These are phyloP conservation scores for Porogramme epimiltina DNA, from an alignment of 1,284 basidiomycete species.

Conservation along the genomic window DNA sequence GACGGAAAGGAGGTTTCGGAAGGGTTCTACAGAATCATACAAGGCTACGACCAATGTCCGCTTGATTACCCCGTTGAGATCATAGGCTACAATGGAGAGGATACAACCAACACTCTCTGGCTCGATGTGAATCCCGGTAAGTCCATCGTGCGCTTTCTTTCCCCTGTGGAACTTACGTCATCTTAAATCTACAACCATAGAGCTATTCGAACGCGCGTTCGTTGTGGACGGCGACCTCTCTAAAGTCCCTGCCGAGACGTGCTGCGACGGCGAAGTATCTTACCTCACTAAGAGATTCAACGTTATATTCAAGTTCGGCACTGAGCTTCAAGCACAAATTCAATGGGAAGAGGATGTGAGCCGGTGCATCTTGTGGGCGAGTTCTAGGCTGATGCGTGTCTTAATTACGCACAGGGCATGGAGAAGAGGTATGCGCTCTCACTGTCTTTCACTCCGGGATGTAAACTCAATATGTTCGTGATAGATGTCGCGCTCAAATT, in stretches of 20 bases:
- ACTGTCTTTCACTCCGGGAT: no score
- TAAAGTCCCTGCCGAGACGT: constrained; percentile 16
- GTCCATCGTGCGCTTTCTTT: no score
- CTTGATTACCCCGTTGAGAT: constrained; percentile 34
- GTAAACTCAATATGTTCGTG: no score
- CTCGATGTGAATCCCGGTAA: no score
- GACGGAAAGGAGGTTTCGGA: no score
- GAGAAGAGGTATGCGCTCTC: not conserved
- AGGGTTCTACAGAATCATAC: no score
- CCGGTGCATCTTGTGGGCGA: not conserved
- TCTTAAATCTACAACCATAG: no score
- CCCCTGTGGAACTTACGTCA: no score
- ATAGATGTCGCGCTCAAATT: no score
- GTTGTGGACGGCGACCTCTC: constrained; percentile 42
- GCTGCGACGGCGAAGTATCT: constrained; percentile 7
- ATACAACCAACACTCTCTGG: constrained; percentile 40
- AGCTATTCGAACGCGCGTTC: constrained; percentile 43
- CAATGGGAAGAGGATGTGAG: constrained; percentile 39
- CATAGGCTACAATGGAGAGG: constrained; percentile 42
- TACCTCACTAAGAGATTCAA: constrained; percentile 44
- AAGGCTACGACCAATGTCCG: no score
- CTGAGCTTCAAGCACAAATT: constrained; percentile 45
- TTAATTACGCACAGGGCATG: not conserved
- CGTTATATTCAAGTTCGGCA: constrained; percentile 47
- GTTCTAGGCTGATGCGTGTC: not conserved